Evolutionary conservation across 2,329 filamentous ascomycete species (phyloP).

Genomic region (Aspergillus sp.): DNA sequence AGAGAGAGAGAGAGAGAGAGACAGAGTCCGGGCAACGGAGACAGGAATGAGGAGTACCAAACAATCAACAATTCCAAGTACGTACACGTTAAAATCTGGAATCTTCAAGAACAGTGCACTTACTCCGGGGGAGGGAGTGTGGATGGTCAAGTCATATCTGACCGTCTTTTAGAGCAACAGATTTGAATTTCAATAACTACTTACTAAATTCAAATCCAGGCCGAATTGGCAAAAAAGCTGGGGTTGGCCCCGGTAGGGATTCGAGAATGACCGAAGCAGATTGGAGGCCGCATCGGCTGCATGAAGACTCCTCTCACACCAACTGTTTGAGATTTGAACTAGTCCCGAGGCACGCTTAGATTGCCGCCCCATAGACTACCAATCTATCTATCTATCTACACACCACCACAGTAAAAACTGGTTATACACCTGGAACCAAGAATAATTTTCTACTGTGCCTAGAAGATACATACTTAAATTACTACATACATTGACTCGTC

Average conservation of each 20-base stretch:
- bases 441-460: too few species aligned
- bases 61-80: not conserved
- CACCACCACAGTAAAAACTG: not conserved
- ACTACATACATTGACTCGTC: too few species aligned
- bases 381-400: not conserved
- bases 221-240: constrained; percentile 9
- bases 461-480: too few species aligned
- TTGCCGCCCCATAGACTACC: too few species aligned
- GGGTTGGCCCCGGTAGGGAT: constrained; percentile 14
- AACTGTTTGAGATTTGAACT: constrained; percentile 22
- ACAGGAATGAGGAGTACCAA: not conserved
- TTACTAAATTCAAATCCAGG: not conserved
- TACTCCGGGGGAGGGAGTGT: too few species aligned
- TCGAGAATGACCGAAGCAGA: constrained; percentile 9
- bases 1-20: too few species aligned
- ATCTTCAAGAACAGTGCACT: not conserved
- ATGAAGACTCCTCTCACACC: constrained; percentile 18
- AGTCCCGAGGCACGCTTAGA: constrained; percentile 6
- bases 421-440: too few species aligned
- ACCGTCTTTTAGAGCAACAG: not conserved
- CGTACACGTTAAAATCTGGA: not conserved
- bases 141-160: too few species aligned
- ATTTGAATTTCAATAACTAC: not conserved
- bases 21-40: not conserved
- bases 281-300: constrained; percentile 14